Percentiles rank a stretch among this genome's conserved stretches.
Conservation (phyloP, 1,139 yeast genomes). For the Saccharomycopsis crataegensis region DNA sequence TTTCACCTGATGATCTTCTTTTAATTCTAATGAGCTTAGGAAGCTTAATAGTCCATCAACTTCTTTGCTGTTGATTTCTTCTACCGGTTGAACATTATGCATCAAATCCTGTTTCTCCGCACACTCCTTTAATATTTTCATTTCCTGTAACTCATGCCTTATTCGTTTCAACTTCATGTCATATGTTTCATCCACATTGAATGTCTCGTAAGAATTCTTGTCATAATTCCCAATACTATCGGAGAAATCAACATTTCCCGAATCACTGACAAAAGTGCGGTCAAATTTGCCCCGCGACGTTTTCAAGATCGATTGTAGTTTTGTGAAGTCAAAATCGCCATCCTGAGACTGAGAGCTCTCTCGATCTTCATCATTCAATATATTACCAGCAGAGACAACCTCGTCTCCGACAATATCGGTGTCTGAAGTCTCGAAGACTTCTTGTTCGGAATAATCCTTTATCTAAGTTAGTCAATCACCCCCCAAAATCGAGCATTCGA, state of each 20-base stretch:
- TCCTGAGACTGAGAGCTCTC: neutral
- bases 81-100: conserved; percentile 11
- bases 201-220: conserved; percentile 7
- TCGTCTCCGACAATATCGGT: conserved; percentile 4
- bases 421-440: conserved; percentile 18
- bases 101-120: neutral
- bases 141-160: conserved; percentile 14
- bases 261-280: neutral
- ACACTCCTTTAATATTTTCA: conserved; percentile 8
- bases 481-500: too few species aligned
- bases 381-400: neutral
- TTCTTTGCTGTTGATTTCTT: conserved; percentile 12
- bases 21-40: neutral
- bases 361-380: neutral
- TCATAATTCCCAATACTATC: conserved; percentile 7
- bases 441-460: conserved; percentile 8
- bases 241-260: conserved; percentile 14
- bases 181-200: conserved; percentile 17
- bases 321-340: conserved; percentile 7
- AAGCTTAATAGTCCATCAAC: neutral
- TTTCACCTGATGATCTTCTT: neutral
- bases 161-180: conserved; percentile 15
- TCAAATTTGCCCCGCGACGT: conserved; percentile 5
- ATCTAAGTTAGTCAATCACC: too few species aligned
- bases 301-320: conserved; percentile 1